Conservation (phyloP, 2,329 filamentous ascomycete species). For the Cordyceps javanica region DNA sequence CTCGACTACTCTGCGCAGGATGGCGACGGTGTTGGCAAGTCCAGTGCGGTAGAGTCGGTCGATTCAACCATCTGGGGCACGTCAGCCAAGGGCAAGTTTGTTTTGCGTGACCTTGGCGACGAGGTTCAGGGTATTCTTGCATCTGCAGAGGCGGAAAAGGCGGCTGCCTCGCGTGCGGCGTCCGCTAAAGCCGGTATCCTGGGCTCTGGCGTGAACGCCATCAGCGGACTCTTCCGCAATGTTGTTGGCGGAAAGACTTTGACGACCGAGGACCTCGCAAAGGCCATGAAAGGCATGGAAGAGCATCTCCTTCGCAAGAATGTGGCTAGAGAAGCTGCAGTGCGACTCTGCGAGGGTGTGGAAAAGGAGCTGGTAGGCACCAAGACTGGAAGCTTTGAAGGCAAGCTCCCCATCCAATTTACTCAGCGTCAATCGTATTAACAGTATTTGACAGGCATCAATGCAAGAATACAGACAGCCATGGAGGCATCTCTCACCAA, state of each 20-base stretch:
- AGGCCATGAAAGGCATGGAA: slow-evolving; percentile 93
- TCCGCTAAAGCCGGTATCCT: slow-evolving; percentile 58
- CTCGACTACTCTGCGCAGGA: slow-evolving; percentile 79
- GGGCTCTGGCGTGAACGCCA: slow-evolving; percentile 71
- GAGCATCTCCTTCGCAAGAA: slow-evolving; percentile 94
- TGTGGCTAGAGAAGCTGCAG: slow-evolving; percentile 87
- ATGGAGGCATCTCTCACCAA: slow-evolving; percentile 91
- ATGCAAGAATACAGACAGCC: slow-evolving; percentile 72
- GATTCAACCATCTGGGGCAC: slow-evolving; percentile 79
- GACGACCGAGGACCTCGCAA: slow-evolving; percentile 81
- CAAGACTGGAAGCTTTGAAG: slow-evolving; percentile 90
- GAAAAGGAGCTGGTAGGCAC: slow-evolving; percentile 84
- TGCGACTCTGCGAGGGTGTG: slow-evolving; percentile 85
- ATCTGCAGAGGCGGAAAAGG: slow-evolving; percentile 63
- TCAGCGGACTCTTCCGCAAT: slow-evolving; percentile 86
- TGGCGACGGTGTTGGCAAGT: slow-evolving; percentile 41
- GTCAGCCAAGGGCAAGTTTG: slow-evolving; percentile 84
- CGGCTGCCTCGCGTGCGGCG: slow-evolving; percentile 38
- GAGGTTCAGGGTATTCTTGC: slow-evolving; percentile 88
- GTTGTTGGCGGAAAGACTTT: slow-evolving; percentile 91
- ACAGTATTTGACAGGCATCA: slow-evolving; percentile 47
- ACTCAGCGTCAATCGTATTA: background rate
- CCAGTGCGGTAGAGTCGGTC: slow-evolving; percentile 63
- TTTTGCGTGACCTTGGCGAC: slow-evolving; percentile 86
- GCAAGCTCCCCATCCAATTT: slow-evolving; percentile 21